These are phyloP conservation scores for Fusarium verticillioides DNA, from an alignment of 2,329 filamentous ascomycete genomes.

Conservation along the genomic window DNA sequence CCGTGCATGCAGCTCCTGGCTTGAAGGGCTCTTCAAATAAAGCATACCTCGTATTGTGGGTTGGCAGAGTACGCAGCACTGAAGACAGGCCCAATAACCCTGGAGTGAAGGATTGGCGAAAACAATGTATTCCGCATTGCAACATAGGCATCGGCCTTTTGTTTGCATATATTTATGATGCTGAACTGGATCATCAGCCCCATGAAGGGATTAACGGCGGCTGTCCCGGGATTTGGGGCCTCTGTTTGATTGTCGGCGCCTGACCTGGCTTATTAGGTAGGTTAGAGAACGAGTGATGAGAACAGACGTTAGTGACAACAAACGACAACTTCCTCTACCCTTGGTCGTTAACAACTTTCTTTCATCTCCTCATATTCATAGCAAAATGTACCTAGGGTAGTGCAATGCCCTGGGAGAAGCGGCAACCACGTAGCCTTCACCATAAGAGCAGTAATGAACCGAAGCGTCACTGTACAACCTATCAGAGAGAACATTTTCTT, in stretches of 20 bases:
- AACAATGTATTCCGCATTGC: neutral
- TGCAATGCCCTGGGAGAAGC: neutral
- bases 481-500: neutral
- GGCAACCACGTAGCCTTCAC: neutral
- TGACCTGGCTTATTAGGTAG: slow-evolving; percentile 10
- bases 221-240: slow-evolving; percentile 13
- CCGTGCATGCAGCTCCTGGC: slow-evolving; percentile 4
- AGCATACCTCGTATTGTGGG: neutral
- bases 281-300: slow-evolving; percentile 14
- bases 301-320: slow-evolving; percentile 7
- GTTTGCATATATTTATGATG: neutral
- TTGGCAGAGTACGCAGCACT: neutral
- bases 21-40: neutral
- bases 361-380: neutral
- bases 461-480: neutral
- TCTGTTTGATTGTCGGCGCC: slow-evolving; percentile 20
- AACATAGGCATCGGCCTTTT: neutral
- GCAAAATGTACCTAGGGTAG: neutral
- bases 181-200: neutral
- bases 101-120: neutral
- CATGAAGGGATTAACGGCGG: slow-evolving; percentile 15
- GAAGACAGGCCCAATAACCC: neutral
- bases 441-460: neutral
- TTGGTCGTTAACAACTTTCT: neutral
- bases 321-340: neutral